These are phyloP conservation scores for Opeltia flavorubescens DNA, from an alignment of 495 filamentous ascomycete genomes.

Conservation along the genomic window DNA sequence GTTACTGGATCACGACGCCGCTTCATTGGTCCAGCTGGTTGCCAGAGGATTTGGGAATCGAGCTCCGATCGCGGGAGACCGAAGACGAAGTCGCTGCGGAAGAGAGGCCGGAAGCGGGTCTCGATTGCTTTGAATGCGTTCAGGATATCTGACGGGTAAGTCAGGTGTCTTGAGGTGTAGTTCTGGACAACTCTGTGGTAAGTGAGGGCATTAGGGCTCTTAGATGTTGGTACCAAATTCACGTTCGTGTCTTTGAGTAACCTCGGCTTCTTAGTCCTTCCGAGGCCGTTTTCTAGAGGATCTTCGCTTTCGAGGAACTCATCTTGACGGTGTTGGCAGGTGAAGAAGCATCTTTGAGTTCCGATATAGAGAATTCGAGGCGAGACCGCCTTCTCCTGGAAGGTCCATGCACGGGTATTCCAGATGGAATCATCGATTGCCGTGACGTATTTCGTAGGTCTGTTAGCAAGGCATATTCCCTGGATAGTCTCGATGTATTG, in stretches of 20 bases:
- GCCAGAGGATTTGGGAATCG: conserved; percentile 10
- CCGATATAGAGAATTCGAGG: conserved; percentile 20
- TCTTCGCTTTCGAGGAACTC: conserved; percentile 8
- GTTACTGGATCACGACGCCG: conserved; percentile 7
- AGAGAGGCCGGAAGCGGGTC: conserved; percentile 7
- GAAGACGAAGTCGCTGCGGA: conserved; percentile 11
- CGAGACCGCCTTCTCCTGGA: conserved; percentile 14
- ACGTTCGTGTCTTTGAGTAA: not conserved
- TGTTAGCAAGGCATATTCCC: conserved; percentile 6
- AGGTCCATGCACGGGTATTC: conserved; percentile 16
- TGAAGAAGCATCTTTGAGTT: conserved; percentile 23
- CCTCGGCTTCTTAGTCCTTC: not conserved
- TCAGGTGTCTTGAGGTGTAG: conserved; percentile 11
- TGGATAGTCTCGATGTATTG: conserved; percentile 4
- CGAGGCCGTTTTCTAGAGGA: conserved; percentile 1
- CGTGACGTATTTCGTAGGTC: not conserved
- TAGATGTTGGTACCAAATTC: conserved; percentile 5
- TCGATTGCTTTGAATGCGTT: conserved; percentile 9
- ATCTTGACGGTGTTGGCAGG: conserved; percentile 17
- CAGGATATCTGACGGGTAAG: conserved; percentile 13
- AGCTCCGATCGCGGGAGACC: conserved; percentile 10
- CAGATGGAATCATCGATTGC: conserved; percentile 6
- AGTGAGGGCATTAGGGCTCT: conserved; percentile 3
- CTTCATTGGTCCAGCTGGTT: conserved; percentile 2
- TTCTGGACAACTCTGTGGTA: conserved; percentile 2